A percentile compares a stretch with the other conserved stretches of the same genome.
Evolutionary conservation across 257 asterid species (phyloP).

Genomic region (Gardenia jasminoides): DNA sequence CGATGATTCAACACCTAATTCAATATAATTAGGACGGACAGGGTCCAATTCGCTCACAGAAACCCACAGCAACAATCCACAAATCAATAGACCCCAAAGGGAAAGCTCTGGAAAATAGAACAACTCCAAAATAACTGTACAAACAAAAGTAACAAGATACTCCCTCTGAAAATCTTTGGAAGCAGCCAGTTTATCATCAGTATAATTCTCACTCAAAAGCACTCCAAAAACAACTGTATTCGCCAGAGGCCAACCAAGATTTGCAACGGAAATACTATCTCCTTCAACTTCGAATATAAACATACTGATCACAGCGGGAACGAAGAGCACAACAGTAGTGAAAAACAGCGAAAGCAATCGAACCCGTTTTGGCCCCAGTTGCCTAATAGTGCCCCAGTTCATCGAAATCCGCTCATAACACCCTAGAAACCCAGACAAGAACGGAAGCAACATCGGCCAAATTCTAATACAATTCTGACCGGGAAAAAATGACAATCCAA

Average conservation of each 20-base stretch:
- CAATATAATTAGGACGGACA: conserved; percentile 43
- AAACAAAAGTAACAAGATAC: conserved; percentile 66
- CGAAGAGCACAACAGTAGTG: conserved; percentile 58
- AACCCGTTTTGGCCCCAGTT: conserved; percentile 62
- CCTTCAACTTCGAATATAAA: conserved; percentile 81
- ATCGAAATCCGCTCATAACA: conserved; percentile 61
- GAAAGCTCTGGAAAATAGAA: conserved; percentile 81
- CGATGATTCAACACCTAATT: conserved; percentile 64
- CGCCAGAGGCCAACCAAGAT: conserved; percentile 81
- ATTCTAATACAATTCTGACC: conserved; percentile 65
- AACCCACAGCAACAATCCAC: conserved; percentile 76
- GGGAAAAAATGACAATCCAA: conserved; percentile 50
- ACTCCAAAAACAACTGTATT: conserved; percentile 90
- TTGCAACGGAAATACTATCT: conserved; percentile 54
- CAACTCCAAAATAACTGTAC: conserved; percentile 76
- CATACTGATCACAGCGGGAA: conserved; percentile 85
- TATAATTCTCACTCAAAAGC: conserved; percentile 81
- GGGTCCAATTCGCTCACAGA: conserved; percentile 69
- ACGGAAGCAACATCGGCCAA: conserved; percentile 91
- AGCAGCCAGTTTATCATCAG: conserved; percentile 51
- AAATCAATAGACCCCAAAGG: conserved; percentile 79
- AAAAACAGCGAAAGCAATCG: conserved; percentile 65
- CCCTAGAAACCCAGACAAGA: conserved; percentile 76
- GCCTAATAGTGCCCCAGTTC: conserved; percentile 60
- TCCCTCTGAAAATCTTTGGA: conserved; percentile 67